Evolutionary conservation across 805 yeast species (phyloP).

Genomic region (Kodamaea kakaduensis): DNA sequence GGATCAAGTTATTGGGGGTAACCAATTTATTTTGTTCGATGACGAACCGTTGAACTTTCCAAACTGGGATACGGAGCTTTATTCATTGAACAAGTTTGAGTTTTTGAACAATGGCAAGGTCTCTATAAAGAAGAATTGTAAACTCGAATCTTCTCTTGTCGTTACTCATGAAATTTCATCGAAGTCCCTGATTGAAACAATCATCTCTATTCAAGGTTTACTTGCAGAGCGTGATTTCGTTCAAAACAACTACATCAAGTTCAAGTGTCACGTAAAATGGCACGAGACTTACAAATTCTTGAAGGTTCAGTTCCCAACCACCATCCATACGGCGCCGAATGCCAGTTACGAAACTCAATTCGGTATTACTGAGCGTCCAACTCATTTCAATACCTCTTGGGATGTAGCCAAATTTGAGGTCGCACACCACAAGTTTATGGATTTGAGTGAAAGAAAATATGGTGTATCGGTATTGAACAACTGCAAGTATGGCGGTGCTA

Average conservation of each 20-base stretch:
- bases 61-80: constrained; percentile 97
- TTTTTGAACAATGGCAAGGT: constrained; percentile 42
- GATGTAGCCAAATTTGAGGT: constrained; percentile 96
- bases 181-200: constrained; percentile 56
- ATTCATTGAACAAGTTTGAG: constrained; percentile 68
- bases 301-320: constrained; percentile 93
- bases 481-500: constrained; percentile 86
- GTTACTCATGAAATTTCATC: constrained; percentile 59
- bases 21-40: constrained; percentile 76
- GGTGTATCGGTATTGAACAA: constrained; percentile 86
- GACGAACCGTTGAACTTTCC: constrained; percentile 90
- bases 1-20: constrained; percentile 50
- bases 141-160: constrained; percentile 58
- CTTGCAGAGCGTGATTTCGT: constrained; percentile 46
- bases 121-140: constrained; percentile 44
- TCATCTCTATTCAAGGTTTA: constrained; percentile 64
- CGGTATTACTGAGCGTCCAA: constrained; percentile 87
- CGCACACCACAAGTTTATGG: constrained; percentile 91
- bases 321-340: constrained; percentile 57
- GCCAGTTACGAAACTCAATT: constrained; percentile 94
- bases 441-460: constrained; percentile 77
- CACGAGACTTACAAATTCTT: constrained; percentile 81
- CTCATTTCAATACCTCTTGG: constrained; percentile 94
- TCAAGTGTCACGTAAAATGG: constrained; percentile 65
- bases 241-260: constrained; percentile 34